Evolutionary conservation across 179 eudicot species (phyloP), one percentile per base, ranked within the genome.

Genomic region (Carnegiea gigantea): DNA sequence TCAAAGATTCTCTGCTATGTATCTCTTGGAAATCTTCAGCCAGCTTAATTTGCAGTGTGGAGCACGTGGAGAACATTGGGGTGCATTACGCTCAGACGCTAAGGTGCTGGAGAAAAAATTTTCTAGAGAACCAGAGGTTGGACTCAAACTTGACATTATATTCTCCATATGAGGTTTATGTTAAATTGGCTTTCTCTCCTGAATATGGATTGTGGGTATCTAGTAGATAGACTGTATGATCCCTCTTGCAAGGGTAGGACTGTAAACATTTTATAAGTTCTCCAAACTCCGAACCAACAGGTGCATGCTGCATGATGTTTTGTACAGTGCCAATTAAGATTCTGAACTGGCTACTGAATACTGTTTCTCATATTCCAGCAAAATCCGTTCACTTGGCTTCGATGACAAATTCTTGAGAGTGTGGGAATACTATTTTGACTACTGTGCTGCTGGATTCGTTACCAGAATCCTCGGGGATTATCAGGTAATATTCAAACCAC

Each of bases 341-440:
- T 33, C 36, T 33, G 36, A 33, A 33, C 36, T 33, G 36, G 3
- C 36, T 33, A 33, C 65, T 59, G 5, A 2, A 59, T 23, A 44
- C 28, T 49, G 9, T 60, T 4, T 75, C 15, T 48, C 70, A 17
- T 75, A 77, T 64, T 68, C 3, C 87, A 95, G 99, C 77, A 82
- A 96, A 87, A 94, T 96, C 46, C 80, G 75, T 18, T 87, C 88
- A 76, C 84, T 94, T 83, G 98, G 99, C 26, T 96, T 94, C 77
- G 77, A 94, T 76, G 93, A 93, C 80, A 96, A 93, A 88, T 96
- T 96, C 87, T 88, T 94, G 75, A 85, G 97, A 33, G 93, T 97
- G 59, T 94, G 98, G 98, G 99, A 94, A 78, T 96, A 96, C 64
- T 96, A 93, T 78, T 96, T 94, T 77, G 97, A 92, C 82, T 94